Base-by-base conservation (phyloP, 176 grass and related monocot species). In the Oropetium thomaeum region DNA sequence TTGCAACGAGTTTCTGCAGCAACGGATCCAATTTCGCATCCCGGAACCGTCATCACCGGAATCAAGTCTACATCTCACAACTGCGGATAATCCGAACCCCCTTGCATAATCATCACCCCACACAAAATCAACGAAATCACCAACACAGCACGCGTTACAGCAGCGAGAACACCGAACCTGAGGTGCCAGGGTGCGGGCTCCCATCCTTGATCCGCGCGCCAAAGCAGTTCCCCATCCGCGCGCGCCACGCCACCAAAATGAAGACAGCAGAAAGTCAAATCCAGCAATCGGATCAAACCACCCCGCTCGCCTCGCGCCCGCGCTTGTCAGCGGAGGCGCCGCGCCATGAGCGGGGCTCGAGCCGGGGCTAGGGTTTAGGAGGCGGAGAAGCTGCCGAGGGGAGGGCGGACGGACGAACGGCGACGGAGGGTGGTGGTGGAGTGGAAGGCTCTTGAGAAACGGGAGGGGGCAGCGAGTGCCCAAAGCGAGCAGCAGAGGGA, bases 201-300 rank as follows among this genome's bases (percentile, higher is more conserved):
- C 87, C 89, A 60, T 85, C 86, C 77, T 96, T 96, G 79, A 92
- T 90, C 83, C 77, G 77, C 59, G 80, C 70, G 74, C 92, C 75
- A 64, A 82, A 89, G 79, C 92, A 96, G 80, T 84, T 96, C 80
- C 92, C 92, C 92, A 96, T 96, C 58, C 61, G 5, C 48, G 5
- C 57, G 37, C 39, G 32, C 67, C 53, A 32, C 85, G 11, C 79
- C 48, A 66, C 63, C 63, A 43, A 15, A 29, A 40, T 62, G 44
- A 13, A 65, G 1, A 5, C 62, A 40, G 41, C 69, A 5, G 60
- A 28, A 37, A 22, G 17, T 5, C 28, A 17, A 15, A 48, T 62
- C 73, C 29, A 34, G 1, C 52, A 69, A 37, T n/a, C 43, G 75
- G 48, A 31, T 67, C 67, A 31, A 69, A 33, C 28, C 38, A 53